Evolutionary conservation across 2,329 filamentous ascomycete species (phyloP).

Genomic region (Cladosporium sp.): DNA sequence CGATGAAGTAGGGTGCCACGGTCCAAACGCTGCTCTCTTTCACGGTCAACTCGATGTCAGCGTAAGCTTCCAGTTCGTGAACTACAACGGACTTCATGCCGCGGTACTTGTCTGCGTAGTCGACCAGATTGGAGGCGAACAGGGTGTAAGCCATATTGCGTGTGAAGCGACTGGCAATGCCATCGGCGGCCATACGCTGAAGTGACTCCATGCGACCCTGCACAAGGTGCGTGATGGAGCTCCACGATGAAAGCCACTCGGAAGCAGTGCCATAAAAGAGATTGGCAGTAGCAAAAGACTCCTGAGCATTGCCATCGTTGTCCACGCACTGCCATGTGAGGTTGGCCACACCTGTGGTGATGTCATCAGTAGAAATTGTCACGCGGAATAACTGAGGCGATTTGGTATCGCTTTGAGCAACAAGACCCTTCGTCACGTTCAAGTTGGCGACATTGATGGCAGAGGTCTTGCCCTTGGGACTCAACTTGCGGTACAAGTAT

Average conservation of each 20-base stretch:
- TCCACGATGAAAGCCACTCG: slow-evolving; percentile 27
- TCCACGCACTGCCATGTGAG: slow-evolving; percentile 14
- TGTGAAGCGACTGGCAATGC: slow-evolving; percentile 26
- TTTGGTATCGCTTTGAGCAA: slow-evolving; percentile 8
- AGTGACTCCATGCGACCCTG: slow-evolving; percentile 27
- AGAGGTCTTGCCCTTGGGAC: slow-evolving; percentile 1
- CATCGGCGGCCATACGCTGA: slow-evolving; percentile 20
- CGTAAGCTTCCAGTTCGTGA: slow-evolving; percentile 28
- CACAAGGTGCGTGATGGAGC: slow-evolving; percentile 25
- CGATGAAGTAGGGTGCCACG: slow-evolving; percentile 28
- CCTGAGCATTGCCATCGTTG: slow-evolving; percentile 28
- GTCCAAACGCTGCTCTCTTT: slow-evolving; percentile 28
- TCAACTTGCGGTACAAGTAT: slow-evolving; percentile 10
- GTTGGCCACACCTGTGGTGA: not conserved
- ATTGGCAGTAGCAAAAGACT: slow-evolving; percentile 28
- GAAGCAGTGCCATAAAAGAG: slow-evolving; percentile 21
- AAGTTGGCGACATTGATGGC: slow-evolving; percentile 9
- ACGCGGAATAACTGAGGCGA: slow-evolving; percentile 13
- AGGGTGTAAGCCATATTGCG: slow-evolving; percentile 33
- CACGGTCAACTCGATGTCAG: slow-evolving; percentile 25
- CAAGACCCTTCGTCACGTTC: slow-evolving; percentile 13
- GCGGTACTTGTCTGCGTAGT: slow-evolving; percentile 28
- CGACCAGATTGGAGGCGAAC: slow-evolving; percentile 26
- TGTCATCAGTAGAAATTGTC: slow-evolving; percentile 6
- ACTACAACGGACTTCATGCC: slow-evolving; percentile 31